These are phyloP conservation scores for Brasenia schreberi DNA, from an alignment of 164 flowering plant species.

Conservation along the genomic window DNA sequence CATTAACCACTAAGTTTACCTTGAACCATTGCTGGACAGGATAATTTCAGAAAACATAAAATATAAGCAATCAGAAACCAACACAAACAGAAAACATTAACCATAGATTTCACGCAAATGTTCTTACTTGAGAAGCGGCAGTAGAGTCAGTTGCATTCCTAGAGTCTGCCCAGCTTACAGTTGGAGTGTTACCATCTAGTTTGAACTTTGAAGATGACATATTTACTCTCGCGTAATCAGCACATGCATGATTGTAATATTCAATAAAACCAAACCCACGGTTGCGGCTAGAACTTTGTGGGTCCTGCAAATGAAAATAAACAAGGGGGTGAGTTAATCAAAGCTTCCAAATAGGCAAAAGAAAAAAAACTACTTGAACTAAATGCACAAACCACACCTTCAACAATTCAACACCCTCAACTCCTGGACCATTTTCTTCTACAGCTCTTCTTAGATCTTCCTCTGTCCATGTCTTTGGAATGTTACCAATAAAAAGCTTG, in stretches of 20 bases:
- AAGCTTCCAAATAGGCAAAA: not conserved
- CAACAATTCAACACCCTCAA: constrained; percentile 75
- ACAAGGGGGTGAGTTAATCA: not conserved
- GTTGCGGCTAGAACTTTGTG: constrained; percentile 67
- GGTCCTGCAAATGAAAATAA: constrained; percentile 48
- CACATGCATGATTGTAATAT: constrained; percentile 96
- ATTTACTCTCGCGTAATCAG: constrained; percentile 87
- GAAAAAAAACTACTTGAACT: not conserved
- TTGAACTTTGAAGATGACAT: constrained; percentile 62
- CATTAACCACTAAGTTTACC: too few species aligned
- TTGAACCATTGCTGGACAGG: too few species aligned
- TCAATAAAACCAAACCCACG: constrained; percentile 96
- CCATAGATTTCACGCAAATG: too few species aligned
- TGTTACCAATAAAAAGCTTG: constrained; percentile 89
- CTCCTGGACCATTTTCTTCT: constrained; percentile 82
- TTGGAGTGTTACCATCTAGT: constrained; percentile 77
- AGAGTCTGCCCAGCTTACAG: constrained; percentile 96
- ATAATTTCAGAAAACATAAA: too few species aligned
- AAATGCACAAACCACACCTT: constrained; percentile 31
- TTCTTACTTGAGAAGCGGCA: constrained; percentile 73
- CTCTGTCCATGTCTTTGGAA: constrained; percentile 85
- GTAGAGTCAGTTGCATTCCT: constrained; percentile 63
- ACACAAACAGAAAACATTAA: too few species aligned
- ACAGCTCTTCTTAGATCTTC: constrained; percentile 60
- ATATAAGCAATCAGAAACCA: too few species aligned